Base-by-base conservation (phyloP, 495 filamentous ascomycete species). In the Penicillium malachiteum region DNA sequence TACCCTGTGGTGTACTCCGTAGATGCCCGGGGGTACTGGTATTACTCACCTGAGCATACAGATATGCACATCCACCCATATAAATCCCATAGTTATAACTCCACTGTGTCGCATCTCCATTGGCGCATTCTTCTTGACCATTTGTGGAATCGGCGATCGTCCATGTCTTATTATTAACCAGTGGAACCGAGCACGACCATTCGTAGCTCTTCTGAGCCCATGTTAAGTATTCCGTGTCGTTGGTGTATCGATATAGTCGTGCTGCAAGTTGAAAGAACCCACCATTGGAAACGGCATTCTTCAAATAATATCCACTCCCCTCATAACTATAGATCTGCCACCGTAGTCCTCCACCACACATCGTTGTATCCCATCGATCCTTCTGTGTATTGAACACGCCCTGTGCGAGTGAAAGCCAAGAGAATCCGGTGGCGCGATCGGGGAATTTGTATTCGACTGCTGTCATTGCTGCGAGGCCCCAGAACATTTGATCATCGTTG, bases 261-360 rank as follows among this genome's bases (percentile, higher is more conserved):
- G 87, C 78, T 34, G 84, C 84, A 7, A 92, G 71, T 66, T 90
- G 87, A 71, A 91, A 90, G 66, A 92, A 86, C 54, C 81, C 82
- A 7, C 87, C 88, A 64, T 89, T 89, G 33, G 85, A 84, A 43
- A 88, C 82, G 26, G 81, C 77, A 70, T 91, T 90, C 66, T 90
- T 90, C 75, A 87, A 87, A 64, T 83, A 78, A 70, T 86, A 94
- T 30, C 91, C 91, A 18, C 31, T 44, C 31, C 75, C 84, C 68
- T 91, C 88, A 71, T 87, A 89, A 5, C 76, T 68, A 62, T 81
- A 89, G 52, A 91, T 85, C 69, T 93, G 90, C 90, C 91, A 94
- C 51, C 84, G 76, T 38, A 94, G 65, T 0, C 91, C 91, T n/a
- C 91, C 91, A 39, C 77, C 79, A 68, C 91, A 96, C 0, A 74